Evolutionary conservation across 495 filamentous ascomycete genomes (phyloP).

Genomic region (Podospora comata): DNA sequence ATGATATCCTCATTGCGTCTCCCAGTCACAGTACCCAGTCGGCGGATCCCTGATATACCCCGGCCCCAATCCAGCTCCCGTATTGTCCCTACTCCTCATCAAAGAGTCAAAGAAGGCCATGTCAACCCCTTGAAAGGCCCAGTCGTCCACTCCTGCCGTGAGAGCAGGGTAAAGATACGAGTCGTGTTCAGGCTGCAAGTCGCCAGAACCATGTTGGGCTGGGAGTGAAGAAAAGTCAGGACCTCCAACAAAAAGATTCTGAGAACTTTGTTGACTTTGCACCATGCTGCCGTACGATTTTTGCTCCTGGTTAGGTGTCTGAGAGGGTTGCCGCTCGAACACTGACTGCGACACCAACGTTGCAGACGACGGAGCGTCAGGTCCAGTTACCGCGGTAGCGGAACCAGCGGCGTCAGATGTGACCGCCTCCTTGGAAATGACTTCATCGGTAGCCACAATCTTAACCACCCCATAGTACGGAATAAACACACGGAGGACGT

Average conservation of each 20-base stretch:
- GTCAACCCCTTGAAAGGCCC: slow-evolving; percentile 17
- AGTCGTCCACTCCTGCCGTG: background rate
- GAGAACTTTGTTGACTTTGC: background rate
- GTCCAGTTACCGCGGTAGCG: background rate
- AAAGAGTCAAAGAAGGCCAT: slow-evolving; percentile 10
- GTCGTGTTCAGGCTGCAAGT: background rate
- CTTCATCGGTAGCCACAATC: slow-evolving; percentile 12
- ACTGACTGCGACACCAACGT: background rate
- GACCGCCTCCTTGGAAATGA: slow-evolving; percentile 1
- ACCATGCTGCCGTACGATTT: background rate
- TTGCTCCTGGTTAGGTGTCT: background rate
- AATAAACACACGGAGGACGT: slow-evolving; percentile 21
- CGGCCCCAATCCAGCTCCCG: background rate
- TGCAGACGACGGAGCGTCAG: background rate
- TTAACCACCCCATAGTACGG: slow-evolving; percentile 26
- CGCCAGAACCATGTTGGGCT: background rate
- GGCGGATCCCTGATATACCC: slow-evolving; percentile 1
- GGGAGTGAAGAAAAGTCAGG: background rate
- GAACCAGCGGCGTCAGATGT: background rate
- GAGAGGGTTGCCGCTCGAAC: background rate
- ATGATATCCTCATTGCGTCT: background rate
- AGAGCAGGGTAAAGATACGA: background rate
- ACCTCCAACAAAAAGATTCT: background rate
- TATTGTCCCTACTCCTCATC: slow-evolving; percentile 29
- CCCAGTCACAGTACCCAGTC: background rate